phyloP scores from a whole-genome alignment of 2,329 filamentous ascomycete genomes.

The Epichloe bromicola region DNA sequence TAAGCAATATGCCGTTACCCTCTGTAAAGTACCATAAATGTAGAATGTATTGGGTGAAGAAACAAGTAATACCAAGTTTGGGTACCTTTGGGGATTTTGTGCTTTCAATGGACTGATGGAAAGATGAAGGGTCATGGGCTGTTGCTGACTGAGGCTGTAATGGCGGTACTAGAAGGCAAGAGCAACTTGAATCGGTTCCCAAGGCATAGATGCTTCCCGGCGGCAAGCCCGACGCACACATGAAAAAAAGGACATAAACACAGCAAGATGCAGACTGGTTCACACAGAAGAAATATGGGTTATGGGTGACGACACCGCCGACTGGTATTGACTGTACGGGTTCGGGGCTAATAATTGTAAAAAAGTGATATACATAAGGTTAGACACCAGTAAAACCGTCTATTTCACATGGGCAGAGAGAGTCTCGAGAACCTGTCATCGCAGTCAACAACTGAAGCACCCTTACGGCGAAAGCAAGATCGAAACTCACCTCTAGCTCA shows the following conservation, averaged over 20 bases:
- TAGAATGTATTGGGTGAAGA: background rate
- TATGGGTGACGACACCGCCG: conserved; percentile 12
- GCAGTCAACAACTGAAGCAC: conserved; percentile 1
- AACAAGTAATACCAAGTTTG: background rate
- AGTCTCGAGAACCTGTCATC: conserved; percentile 61
- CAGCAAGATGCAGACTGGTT: background rate
- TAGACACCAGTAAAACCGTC: conserved; percentile 32
- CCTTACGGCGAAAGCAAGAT: background rate
- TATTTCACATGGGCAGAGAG: conserved; percentile 74
- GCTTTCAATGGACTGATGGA: too few relatives aligned
- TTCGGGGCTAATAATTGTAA: conserved; percentile 22
- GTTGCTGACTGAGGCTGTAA: background rate
- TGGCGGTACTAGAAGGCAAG: background rate
- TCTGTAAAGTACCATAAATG: background rate
- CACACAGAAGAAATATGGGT: conserved; percentile 3
- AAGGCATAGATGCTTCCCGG: background rate
- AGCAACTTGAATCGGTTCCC: background rate
- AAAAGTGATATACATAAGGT: conserved; percentile 30
- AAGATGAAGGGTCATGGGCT: background rate
- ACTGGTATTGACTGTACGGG: conserved; percentile 24
- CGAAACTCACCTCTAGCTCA: conserved; percentile 69
- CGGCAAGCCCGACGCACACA: conserved; percentile 1
- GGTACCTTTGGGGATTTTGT: background rate
- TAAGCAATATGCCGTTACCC: conserved; percentile 8
- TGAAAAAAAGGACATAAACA: background rate